Base-by-base conservation (phyloP, 352 stramenopile genomes). In the Phytophthora podocarpi region DNA sequence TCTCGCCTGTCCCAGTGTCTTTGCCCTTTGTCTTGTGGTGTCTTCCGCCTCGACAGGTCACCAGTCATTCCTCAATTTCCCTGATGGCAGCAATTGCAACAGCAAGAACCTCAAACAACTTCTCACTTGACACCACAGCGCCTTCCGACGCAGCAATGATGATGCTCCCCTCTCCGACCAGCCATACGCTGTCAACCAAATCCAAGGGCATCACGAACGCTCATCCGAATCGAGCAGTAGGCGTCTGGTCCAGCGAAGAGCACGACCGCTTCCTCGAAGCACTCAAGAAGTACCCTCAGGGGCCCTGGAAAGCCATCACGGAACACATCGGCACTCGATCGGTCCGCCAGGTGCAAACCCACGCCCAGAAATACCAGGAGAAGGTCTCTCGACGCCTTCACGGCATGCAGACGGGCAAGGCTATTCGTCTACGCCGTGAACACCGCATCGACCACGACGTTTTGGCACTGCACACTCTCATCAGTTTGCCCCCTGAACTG, bases 331-430 rank as follows among this genome's bases (percentile, higher is more conserved):
- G 65, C 16, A 85, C 80, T 39, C 73, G 79, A 18, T 88, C 77
- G 0, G 67, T 84, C 1, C 78, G 83, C 4, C 83, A 92, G 53
- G 81, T 90, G 51, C 83, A 90, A 54, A 90, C 80, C 3, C 76
- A 85, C 48, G 70, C 74, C 12, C 71, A 85, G 47, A 83, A 82
- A 58, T 92, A 92, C 59, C 77, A 87, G 53, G 81, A 92, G 49
- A 92, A 92, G 43, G 76, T 92, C 28, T 67, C 68, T 32, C 80
- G 83, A 3, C 70, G 78, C 12, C 59, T 83, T 35, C 77, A 84
- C n/a, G 79, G 83, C 0, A 69, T 90, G 30, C 73, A 79, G 35
- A 85, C 80, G 21, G 78, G 85, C 15, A 83, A 81, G 18, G 70
- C 67, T 27, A 80, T 70, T 34, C 70, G 72, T 27, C 57, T 77